Evolutionary conservation across 108 stramenopile genomes (phyloP).

Genomic region (Cyclostephanos tholiformis): DNA sequence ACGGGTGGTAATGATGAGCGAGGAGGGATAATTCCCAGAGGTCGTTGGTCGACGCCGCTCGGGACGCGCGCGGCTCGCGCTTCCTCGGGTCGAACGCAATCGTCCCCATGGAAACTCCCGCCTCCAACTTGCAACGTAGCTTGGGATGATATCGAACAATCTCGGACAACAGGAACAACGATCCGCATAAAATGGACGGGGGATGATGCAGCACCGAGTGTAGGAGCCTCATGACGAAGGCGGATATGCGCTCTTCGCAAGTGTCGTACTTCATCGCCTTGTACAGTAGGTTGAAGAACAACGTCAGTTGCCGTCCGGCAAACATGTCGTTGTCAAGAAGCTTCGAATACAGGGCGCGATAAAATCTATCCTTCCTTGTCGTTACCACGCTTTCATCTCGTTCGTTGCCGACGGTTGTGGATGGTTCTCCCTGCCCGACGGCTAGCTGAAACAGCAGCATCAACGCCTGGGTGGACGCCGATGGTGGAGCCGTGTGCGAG

Average conservation of each 20-base stretch:
- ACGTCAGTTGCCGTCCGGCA: constrained; percentile 78
- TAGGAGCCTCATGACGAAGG: constrained; percentile 89
- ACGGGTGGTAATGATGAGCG: constrained; percentile 93
- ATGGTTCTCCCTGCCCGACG: constrained; percentile 54
- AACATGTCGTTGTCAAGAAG: constrained; percentile 71
- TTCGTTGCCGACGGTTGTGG: constrained; percentile 14
- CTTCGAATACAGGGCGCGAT: constrained; percentile 92
- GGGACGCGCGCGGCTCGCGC: constrained; percentile 71
- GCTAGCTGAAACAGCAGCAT: constrained; percentile 89
- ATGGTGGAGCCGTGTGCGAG: constrained; percentile 80
- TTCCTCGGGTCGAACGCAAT: constrained; percentile 65
- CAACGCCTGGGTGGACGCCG: constrained; percentile 93
- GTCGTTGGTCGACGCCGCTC: constrained; percentile 22
- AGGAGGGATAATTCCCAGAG: constrained; percentile 89
- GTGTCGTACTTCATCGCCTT: constrained; percentile 91
- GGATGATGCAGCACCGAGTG: constrained; percentile 71
- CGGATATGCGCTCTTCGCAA: constrained; percentile 65
- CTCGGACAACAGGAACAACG: constrained; percentile 90
- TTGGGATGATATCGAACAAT: constrained; percentile 69
- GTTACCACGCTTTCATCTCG: constrained; percentile 25
- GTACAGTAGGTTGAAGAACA: constrained; percentile 97
- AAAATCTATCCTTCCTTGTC: constrained; percentile 80
- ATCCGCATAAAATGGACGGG: constrained; percentile 82
- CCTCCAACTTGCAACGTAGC: constrained; percentile 38
- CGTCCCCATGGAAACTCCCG: constrained; percentile 11